phyloP scores from a whole-genome alignment of 331 rosid genomes.

The Acacia pycnantha region DNA sequence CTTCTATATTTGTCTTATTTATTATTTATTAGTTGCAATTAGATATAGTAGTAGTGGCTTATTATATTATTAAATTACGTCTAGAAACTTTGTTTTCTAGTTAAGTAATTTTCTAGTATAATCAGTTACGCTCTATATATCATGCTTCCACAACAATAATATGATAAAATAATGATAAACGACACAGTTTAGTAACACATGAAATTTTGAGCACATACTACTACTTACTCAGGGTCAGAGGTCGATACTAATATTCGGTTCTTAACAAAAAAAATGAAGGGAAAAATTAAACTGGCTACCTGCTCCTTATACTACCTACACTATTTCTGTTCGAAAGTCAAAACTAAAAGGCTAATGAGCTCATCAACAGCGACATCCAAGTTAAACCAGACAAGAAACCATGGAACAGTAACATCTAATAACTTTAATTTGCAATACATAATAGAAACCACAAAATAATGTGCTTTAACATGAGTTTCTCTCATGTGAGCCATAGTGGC shows the following conservation, averaged over 20 bases:
- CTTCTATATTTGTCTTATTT: too few species aligned
- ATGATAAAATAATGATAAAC: neutral
- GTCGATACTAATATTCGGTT: neutral
- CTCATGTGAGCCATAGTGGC: too few species aligned
- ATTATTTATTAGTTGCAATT: too few species aligned
- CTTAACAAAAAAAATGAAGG: neutral
- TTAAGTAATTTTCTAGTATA: too few species aligned
- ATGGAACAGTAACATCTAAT: neutral
- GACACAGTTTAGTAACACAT: neutral
- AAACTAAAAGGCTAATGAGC: slow-evolving; percentile 11
- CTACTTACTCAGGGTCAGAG: neutral
- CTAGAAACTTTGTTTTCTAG: too few species aligned
- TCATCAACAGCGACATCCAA: neutral
- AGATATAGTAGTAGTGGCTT: too few species aligned
- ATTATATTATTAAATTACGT: too few species aligned
- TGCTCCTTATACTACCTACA: neutral
- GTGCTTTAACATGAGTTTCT: too few species aligned
- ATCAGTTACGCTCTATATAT: too few species aligned
- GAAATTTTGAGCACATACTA: neutral
- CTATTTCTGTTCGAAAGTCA: slow-evolving; percentile 10
- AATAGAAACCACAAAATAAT: too few species aligned
- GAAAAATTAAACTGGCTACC: neutral
- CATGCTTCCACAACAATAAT: too few species aligned
- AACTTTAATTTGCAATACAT: too few species aligned
- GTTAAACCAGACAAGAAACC: neutral